Evolutionary conservation across 106 monocot species (phyloP).

Genomic region (Dendrobium officinale): DNA sequence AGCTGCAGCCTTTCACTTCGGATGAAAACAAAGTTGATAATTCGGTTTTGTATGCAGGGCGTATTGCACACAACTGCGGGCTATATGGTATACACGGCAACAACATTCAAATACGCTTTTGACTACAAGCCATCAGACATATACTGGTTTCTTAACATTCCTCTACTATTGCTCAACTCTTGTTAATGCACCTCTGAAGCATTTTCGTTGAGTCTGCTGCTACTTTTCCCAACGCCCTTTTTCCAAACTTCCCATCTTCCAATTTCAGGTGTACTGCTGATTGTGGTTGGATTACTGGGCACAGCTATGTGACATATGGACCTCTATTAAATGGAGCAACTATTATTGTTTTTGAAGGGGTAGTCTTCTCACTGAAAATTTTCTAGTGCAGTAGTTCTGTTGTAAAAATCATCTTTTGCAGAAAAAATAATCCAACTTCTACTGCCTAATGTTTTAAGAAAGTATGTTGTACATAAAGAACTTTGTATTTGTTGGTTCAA

Average conservation of each 20-base stretch:
- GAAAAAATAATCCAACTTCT: background rate
- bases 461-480: background rate
- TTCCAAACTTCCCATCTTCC: conserved; percentile 3
- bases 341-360: conserved; percentile 96
- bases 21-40: background rate
- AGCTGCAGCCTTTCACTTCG: background rate
- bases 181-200: background rate
- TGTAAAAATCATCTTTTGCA: background rate
- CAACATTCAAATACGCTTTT: conserved; percentile 99
- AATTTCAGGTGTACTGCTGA: conserved; percentile 92
- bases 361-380: conserved; percentile 15
- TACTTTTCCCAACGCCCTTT: background rate
- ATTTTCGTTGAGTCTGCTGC: background rate
- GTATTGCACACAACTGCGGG: conserved; percentile 96
- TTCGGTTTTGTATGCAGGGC: conserved; percentile 55
- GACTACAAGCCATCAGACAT: conserved; percentile 94
- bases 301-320: conserved; percentile 97
- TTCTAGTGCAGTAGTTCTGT: background rate
- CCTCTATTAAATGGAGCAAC: conserved; percentile 96
- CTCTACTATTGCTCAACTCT: background rate
- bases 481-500: background rate
- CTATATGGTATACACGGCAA: conserved; percentile 96
- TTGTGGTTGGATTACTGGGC: conserved; percentile 99
- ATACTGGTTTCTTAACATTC: conserved; percentile 63
- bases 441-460: background rate